Percentiles rank a stretch among this genome's conserved stretches.
Evolutionary conservation across 345 rosid genomes (phyloP).

Genomic region (Gossypium thurberi): DNA sequence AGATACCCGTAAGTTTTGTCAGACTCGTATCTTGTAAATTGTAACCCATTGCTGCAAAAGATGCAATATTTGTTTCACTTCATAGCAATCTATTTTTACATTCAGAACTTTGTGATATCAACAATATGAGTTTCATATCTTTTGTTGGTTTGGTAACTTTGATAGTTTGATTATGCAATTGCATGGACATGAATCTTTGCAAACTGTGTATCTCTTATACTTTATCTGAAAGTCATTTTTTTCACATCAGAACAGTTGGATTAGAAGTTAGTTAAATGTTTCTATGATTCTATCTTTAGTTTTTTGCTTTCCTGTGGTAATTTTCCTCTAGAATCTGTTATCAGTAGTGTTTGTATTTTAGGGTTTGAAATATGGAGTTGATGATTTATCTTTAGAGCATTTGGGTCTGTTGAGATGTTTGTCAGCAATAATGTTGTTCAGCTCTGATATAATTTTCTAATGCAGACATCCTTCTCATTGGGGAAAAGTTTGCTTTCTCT

Average conservation of each 20-base stretch:
- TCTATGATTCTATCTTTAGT: not conserved
- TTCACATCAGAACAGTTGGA: not conserved
- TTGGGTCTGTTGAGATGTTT: constrained; percentile 8
- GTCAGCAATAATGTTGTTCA: not conserved
- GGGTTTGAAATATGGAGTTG: not conserved
- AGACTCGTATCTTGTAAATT: not conserved
- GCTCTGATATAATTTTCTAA: constrained; percentile 19
- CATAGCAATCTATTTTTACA: not conserved
- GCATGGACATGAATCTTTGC: not conserved
- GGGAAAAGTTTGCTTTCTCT: constrained; percentile 91
- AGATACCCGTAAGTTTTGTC: constrained; percentile 81
- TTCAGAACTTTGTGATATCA: not conserved
- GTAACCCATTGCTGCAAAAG: not conserved
- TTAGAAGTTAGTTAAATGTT: not conserved
- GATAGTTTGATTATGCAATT: not conserved
- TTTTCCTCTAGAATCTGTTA: not conserved
- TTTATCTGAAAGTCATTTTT: not conserved
- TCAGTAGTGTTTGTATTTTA: not conserved
- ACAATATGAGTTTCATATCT: not conserved
- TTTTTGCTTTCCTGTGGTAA: not conserved
- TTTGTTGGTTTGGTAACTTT: not conserved
- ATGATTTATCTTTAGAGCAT: not conserved
- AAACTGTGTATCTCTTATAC: not conserved
- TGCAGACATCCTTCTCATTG: constrained; percentile 94
- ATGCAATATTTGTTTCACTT: not conserved